Conservation (phyloP, 305 asterid species). For the Fraxinus dipetala region DNA sequence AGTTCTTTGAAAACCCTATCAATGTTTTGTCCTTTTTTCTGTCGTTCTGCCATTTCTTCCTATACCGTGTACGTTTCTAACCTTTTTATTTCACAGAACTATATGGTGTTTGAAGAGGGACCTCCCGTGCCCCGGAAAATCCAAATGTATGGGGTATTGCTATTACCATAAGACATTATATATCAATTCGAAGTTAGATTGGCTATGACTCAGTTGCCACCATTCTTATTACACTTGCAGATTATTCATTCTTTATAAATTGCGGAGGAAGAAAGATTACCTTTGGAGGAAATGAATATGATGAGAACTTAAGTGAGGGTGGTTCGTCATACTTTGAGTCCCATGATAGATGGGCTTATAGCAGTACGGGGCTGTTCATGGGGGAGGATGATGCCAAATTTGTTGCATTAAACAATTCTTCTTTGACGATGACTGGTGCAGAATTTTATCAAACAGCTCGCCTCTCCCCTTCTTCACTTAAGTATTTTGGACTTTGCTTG, state of each 20-base stretch:
- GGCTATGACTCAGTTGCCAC: background rate
- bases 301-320: constrained; percentile 37
- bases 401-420: constrained; percentile 26
- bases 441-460: constrained; percentile 69
- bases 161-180: background rate
- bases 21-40: background rate
- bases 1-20: constrained; percentile 29
- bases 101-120: constrained; percentile 67
- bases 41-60: background rate
- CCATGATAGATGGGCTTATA: constrained; percentile 64
- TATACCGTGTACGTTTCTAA: constrained; percentile 10
- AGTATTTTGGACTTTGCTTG: constrained; percentile 74
- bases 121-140: constrained; percentile 54
- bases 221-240: constrained; percentile 35
- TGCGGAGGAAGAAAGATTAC: constrained; percentile 62
- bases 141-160: constrained; percentile 41
- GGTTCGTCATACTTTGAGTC: constrained; percentile 60
- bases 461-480: constrained; percentile 65
- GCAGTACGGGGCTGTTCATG: constrained; percentile 65
- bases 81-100: constrained; percentile 26
- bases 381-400: constrained; percentile 8
- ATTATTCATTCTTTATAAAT: constrained; percentile 60
- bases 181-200: constrained; percentile 4
- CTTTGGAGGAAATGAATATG: constrained; percentile 54
- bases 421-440: constrained; percentile 29